phyloP scores from a whole-genome alignment of 2,329 filamentous ascomycete genomes.

The Tothia fuscella region DNA sequence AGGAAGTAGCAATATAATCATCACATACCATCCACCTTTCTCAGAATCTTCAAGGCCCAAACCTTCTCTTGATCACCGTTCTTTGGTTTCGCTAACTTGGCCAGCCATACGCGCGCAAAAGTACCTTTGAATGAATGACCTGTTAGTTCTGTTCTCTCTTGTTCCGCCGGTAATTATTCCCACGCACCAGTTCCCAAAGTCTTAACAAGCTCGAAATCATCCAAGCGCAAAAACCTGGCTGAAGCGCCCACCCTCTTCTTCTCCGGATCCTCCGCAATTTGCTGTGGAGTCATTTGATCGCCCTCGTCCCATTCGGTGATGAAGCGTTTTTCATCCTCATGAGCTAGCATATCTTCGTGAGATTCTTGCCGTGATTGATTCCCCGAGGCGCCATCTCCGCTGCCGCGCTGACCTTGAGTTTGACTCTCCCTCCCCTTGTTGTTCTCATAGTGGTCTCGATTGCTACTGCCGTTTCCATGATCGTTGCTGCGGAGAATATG shows the following conservation, averaged over 20 bases:
- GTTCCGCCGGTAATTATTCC: slow-evolving; percentile 12
- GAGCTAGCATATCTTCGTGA: slow-evolving; percentile 21
- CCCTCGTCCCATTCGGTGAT: slow-evolving; percentile 36
- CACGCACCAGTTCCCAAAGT: slow-evolving; percentile 61
- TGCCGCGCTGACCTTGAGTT: slow-evolving; percentile 14
- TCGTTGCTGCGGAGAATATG: slow-evolving; percentile 19
- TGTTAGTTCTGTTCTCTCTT: neutral
- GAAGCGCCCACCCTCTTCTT: slow-evolving; percentile 10
- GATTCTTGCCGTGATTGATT: slow-evolving; percentile 1
- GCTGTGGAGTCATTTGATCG: slow-evolving; percentile 30
- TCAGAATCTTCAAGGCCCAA: slow-evolving; percentile 72
- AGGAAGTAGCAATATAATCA: neutral
- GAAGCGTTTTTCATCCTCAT: slow-evolving; percentile 35
- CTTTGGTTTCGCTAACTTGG: slow-evolving; percentile 44
- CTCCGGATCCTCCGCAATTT: slow-evolving; percentile 24
- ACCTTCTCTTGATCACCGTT: slow-evolving; percentile 48
- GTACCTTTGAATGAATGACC: slow-evolving; percentile 42
- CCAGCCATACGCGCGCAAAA: slow-evolving; percentile 73
- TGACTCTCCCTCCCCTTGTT: too few species aligned
- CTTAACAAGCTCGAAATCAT: slow-evolving; percentile 61
- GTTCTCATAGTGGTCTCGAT: slow-evolving; percentile 11
- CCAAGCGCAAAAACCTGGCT: slow-evolving; percentile 19
- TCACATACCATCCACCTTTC: slow-evolving; percentile 41
- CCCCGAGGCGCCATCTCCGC: slow-evolving; percentile 9
- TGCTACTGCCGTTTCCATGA: slow-evolving; percentile 15